phyloP scores from a whole-genome alignment of 2,329 filamentous ascomycete genomes.

The Colletotrichum viniferum region DNA sequence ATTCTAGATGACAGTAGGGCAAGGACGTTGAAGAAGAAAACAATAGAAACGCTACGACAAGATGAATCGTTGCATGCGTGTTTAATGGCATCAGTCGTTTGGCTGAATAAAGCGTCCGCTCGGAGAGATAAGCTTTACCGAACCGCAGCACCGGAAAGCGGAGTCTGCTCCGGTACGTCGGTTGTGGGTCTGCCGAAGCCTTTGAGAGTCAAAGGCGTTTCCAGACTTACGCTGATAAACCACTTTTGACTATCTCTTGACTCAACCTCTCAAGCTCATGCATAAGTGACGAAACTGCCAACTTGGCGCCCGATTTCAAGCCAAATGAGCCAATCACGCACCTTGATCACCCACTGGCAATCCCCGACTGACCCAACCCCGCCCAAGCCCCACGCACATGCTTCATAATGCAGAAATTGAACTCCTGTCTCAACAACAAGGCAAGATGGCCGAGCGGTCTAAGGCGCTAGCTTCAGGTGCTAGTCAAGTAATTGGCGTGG shows the following conservation, averaged over 20 bases:
- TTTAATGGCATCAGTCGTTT: not conserved
- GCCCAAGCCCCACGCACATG: not conserved
- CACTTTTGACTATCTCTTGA: not conserved
- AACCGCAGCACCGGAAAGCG: not conserved
- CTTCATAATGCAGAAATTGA: not conserved
- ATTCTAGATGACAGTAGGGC: not conserved
- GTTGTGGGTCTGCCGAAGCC: not conserved
- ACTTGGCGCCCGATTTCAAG: not conserved
- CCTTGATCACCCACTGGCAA: not conserved
- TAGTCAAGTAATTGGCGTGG: not conserved
- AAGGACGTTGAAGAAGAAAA: not conserved
- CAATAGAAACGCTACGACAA: too few species aligned
- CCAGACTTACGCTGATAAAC: not conserved
- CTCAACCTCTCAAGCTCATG: not conserved
- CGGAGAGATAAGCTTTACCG: not conserved
- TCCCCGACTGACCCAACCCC: not conserved
- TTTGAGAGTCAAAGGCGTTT: not conserved
- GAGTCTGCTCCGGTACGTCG: not conserved
- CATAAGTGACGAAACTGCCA: not conserved
- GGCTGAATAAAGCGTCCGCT: not conserved
- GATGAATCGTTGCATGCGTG: too few species aligned
- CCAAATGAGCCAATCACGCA: not conserved
- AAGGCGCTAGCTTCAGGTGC: not conserved
- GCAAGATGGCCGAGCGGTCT: not conserved
- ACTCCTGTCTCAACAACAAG: fast-evolving